phyloP scores from a whole-genome alignment of 352 stramenopile species.

The Peronospora belbahrii region DNA sequence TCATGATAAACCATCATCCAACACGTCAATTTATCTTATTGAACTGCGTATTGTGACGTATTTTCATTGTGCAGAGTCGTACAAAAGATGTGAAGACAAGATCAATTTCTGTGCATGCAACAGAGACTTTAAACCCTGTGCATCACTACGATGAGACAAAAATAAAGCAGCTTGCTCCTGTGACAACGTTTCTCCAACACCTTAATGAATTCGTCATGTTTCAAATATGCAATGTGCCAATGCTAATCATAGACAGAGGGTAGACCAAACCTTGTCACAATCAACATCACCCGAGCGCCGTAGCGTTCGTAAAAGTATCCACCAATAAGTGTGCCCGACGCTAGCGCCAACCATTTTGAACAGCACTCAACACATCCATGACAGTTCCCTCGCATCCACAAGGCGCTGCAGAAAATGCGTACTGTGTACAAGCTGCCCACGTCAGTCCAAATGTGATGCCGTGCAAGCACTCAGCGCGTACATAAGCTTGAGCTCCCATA shows the following conservation, averaged over 20 bases:
- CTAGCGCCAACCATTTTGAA: constrained; percentile 61
- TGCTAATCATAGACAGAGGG: constrained; percentile 48
- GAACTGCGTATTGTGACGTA: not conserved
- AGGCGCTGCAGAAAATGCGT: too few species aligned
- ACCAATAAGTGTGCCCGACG: constrained; percentile 52
- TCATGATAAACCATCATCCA: too few species aligned
- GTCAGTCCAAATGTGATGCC: too few species aligned
- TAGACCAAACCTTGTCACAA: constrained; percentile 47
- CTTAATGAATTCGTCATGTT: constrained; percentile 24
- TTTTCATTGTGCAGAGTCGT: constrained; percentile 14
- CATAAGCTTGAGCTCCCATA: constrained; percentile 63
- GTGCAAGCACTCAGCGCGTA: constrained; percentile 57
- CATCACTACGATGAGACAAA: constrained; percentile 17
- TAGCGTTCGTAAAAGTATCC: constrained; percentile 74
- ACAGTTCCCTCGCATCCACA: too few species aligned
- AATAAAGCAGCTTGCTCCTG: constrained; percentile 15
- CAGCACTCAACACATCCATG: too few species aligned
- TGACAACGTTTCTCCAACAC: constrained; percentile 7
- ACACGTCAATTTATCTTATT: too few species aligned
- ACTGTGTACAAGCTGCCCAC: too few species aligned
- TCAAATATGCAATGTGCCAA: constrained; percentile 50
- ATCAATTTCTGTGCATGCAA: constrained; percentile 7
- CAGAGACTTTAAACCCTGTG: constrained; percentile 17
- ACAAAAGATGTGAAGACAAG: constrained; percentile 10
- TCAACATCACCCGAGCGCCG: constrained; percentile 56